These are phyloP conservation scores for Lasiosphaeria hispida DNA, from an alignment of 495 filamentous ascomycete genomes.

Conservation along the genomic window DNA sequence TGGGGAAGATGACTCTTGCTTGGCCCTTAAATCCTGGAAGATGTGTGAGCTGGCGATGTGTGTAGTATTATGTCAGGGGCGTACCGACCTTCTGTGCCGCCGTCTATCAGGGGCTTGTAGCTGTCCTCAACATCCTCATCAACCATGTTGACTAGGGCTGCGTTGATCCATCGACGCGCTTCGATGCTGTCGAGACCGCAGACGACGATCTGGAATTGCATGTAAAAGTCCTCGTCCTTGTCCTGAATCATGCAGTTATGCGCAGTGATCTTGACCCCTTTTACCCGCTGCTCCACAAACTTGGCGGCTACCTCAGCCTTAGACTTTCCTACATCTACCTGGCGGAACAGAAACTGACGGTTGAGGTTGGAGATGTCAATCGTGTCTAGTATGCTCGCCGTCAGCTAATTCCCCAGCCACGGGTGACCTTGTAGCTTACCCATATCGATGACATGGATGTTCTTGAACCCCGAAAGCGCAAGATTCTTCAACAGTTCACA, in stretches of 20 bases:
- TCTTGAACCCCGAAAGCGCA: slow-evolving; percentile 89
- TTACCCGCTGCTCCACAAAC: slow-evolving; percentile 85
- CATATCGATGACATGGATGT: slow-evolving; percentile 99
- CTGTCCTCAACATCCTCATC: slow-evolving; percentile 68
- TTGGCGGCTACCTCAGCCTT: slow-evolving; percentile 92
- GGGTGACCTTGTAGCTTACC: not conserved
- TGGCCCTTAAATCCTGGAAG: slow-evolving; percentile 89
- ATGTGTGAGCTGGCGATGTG: not conserved
- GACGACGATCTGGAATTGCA: slow-evolving; percentile 90
- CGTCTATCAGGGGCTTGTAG: slow-evolving; percentile 90
- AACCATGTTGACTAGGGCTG: slow-evolving; percentile 85
- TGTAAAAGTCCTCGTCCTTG: slow-evolving; percentile 95
- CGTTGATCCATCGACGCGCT: slow-evolving; percentile 97
- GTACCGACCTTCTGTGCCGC: slow-evolving; percentile 70
- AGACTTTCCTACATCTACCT: slow-evolving; percentile 85
- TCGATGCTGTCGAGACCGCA: slow-evolving; percentile 98
- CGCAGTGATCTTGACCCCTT: slow-evolving; percentile 87
- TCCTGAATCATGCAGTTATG: slow-evolving; percentile 96
- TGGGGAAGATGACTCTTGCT: slow-evolving; percentile 87
- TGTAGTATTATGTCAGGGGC: not conserved
- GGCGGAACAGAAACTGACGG: slow-evolving; percentile 94
- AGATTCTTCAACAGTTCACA: slow-evolving; percentile 98
- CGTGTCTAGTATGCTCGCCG: slow-evolving; percentile 55
- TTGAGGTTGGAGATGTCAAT: slow-evolving; percentile 99
- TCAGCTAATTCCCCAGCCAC: not conserved